Evolutionary conservation across 371 early-diverging fungal species (phyloP).

Genomic region (Mucor lusitanicus): DNA sequence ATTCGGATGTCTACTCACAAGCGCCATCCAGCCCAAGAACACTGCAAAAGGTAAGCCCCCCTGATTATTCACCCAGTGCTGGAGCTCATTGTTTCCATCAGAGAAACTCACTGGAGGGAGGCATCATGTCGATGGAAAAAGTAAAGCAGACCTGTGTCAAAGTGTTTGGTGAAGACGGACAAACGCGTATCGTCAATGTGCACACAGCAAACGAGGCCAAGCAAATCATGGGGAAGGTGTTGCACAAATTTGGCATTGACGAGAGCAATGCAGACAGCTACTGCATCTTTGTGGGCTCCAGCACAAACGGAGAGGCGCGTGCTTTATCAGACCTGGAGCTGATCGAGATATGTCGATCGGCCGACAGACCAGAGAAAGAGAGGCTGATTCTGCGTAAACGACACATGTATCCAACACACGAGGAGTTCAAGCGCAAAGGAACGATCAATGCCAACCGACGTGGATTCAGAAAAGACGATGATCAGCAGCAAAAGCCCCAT

Average conservation of each 20-base stretch:
- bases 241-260: slow-evolving; percentile 70
- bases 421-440: slow-evolving; percentile 60
- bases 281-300: slow-evolving; percentile 65
- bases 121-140: slow-evolving; percentile 69
- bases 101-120: slow-evolving; percentile 49
- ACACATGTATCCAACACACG: slow-evolving; percentile 66
- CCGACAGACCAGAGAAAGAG: slow-evolving; percentile 72
- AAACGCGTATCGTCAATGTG: slow-evolving; percentile 67
- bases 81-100: not conserved
- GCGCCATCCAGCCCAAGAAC: slow-evolving; percentile 40
- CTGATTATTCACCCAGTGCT: no score
- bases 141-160: slow-evolving; percentile 71
- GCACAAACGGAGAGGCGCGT: slow-evolving; percentile 66
- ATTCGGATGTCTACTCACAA: slow-evolving; percentile 30
- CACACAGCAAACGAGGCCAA: slow-evolving; percentile 58
- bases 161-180: slow-evolving; percentile 71
- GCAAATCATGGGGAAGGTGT: slow-evolving; percentile 59
- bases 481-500: not conserved
- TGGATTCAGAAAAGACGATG: slow-evolving; percentile 13
- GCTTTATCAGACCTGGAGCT: slow-evolving; percentile 74
- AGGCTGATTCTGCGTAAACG: slow-evolving; percentile 76
- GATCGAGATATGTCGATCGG: slow-evolving; percentile 67
- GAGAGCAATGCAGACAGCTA: slow-evolving; percentile 59
- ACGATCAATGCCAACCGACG: slow-evolving; percentile 36
- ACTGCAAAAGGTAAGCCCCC: slow-evolving; percentile 36